Percentiles rank a stretch among this genome's conserved stretches.
Conservation (phyloP, 306 rosid species). For the Vicia sativa region DNA sequence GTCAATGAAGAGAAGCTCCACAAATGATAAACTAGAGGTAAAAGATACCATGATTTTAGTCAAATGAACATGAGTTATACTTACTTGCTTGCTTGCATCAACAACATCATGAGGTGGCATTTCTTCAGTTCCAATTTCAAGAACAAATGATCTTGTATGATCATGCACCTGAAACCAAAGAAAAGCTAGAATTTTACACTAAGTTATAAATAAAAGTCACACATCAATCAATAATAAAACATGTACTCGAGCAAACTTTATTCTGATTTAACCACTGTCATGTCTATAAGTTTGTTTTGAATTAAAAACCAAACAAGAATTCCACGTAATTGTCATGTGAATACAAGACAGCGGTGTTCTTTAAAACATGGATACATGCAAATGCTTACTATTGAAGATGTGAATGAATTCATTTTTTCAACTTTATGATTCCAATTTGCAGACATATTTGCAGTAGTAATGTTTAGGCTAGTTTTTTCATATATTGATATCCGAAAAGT, state of each 20-base stretch:
- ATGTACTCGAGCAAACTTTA: constrained; percentile 7
- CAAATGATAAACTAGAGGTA: constrained; percentile 2
- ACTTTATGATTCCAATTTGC: neutral
- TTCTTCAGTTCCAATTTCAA: constrained; percentile 94
- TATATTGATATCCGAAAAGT: constrained; percentile 4
- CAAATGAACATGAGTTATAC: constrained; percentile 55
- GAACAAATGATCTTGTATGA: constrained; percentile 72
- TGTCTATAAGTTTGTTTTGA: constrained; percentile 11
- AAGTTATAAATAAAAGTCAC: constrained; percentile 4
- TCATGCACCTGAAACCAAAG: constrained; percentile 68
- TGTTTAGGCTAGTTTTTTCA: neutral
- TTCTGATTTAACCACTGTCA: constrained; percentile 7
- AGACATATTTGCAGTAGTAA: neutral
- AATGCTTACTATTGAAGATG: neutral
- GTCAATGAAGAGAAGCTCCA: constrained; percentile 8
- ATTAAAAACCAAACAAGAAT: constrained; percentile 12
- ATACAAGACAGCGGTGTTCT: neutral
- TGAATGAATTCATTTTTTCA: neutral
- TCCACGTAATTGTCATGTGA: constrained; percentile 1
- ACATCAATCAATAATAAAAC: constrained; percentile 23
- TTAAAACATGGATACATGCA: constrained; percentile 4
- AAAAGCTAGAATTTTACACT: constrained; percentile 35
- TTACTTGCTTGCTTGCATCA: constrained; percentile 84
- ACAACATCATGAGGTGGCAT: constrained; percentile 88
- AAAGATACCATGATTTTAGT: constrained; percentile 35